These are phyloP conservation scores for Didymella segeticola DNA, from an alignment of 2,329 filamentous ascomycete genomes.

Conservation along the genomic window DNA sequence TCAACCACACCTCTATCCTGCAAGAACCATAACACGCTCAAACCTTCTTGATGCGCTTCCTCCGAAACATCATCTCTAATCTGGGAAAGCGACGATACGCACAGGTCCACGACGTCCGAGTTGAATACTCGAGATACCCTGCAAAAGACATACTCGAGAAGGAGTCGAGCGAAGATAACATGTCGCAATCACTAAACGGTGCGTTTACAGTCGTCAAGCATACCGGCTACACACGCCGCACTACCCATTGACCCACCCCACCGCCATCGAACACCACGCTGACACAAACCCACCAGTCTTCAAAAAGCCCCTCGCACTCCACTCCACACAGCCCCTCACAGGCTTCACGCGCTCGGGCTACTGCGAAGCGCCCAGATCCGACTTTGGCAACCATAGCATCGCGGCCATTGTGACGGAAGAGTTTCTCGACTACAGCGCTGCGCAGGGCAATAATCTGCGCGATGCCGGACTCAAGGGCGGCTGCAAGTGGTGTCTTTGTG, in stretches of 20 bases:
- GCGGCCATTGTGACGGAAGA: slow-evolving; percentile 64
- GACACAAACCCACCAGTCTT: slow-evolving; percentile 57
- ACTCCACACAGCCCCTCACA: slow-evolving; percentile 65
- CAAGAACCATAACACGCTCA: neutral
- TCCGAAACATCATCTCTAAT: slow-evolving; percentile 15
- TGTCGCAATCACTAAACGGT: slow-evolving; percentile 18
- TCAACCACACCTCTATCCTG: neutral
- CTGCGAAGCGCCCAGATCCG: slow-evolving; percentile 61
- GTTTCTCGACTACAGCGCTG: slow-evolving; percentile 67
- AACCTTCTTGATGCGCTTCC: slow-evolving; percentile 22
- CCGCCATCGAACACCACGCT: neutral
- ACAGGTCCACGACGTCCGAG: slow-evolving; percentile 40
- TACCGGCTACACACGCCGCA: neutral
- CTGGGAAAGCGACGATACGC: slow-evolving; percentile 31
- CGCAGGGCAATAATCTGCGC: slow-evolving; percentile 65
- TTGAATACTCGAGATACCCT: slow-evolving; percentile 18
- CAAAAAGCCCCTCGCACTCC: slow-evolving; percentile 63
- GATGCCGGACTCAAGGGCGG: slow-evolving; percentile 62
- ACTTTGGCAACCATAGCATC: slow-evolving; percentile 66
- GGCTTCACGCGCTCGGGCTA: slow-evolving; percentile 69
- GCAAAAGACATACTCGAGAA: slow-evolving; percentile 11
- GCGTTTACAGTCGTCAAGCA: neutral
- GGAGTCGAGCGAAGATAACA: slow-evolving; percentile 1
- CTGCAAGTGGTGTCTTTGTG: slow-evolving; percentile 70
- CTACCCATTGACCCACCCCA: neutral